Conservation (phyloP, 2,329 filamentous ascomycete species). For the Blumeria hordei region DNA sequence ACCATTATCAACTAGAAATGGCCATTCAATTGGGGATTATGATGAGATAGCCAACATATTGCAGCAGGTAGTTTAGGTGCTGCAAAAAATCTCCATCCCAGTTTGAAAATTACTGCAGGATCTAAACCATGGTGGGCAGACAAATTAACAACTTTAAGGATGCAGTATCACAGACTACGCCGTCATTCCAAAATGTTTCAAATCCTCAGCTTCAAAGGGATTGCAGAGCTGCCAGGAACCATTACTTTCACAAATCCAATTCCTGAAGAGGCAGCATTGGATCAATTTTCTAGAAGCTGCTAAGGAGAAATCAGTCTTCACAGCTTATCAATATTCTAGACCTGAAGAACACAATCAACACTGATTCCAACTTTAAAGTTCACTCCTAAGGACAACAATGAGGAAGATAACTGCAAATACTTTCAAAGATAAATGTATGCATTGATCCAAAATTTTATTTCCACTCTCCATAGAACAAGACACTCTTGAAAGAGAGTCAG, state of each 20-base stretch:
- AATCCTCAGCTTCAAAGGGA: neutral
- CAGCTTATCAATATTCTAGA: neutral
- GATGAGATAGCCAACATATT: too few relatives aligned
- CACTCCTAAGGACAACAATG: neutral
- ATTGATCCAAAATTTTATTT: neutral
- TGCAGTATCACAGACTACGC: too few relatives aligned
- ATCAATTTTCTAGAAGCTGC: neutral
- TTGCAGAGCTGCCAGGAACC: neutral
- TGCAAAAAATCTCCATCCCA: too few relatives aligned
- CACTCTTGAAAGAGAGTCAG: neutral
- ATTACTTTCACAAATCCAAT: neutral
- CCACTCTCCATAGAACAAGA: neutral
- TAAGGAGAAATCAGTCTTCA: neutral
- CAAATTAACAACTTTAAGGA: too few relatives aligned
- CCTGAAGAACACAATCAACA: neutral
- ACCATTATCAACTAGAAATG: too few relatives aligned
- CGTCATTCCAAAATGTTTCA: too few relatives aligned
- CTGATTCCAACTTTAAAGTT: neutral
- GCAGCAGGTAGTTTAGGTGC: too few relatives aligned
- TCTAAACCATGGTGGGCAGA: too few relatives aligned
- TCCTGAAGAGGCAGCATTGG: neutral
- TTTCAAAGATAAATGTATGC: neutral
- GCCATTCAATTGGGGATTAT: too few relatives aligned
- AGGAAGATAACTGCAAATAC: neutral
- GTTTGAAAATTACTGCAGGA: too few relatives aligned